Percentiles rank a stretch among this genome's conserved stretches.
These are phyloP conservation scores for Hyphodiscus hymeniophilus DNA, from an alignment of 495 filamentous ascomycete genomes.

Conservation along the genomic window DNA sequence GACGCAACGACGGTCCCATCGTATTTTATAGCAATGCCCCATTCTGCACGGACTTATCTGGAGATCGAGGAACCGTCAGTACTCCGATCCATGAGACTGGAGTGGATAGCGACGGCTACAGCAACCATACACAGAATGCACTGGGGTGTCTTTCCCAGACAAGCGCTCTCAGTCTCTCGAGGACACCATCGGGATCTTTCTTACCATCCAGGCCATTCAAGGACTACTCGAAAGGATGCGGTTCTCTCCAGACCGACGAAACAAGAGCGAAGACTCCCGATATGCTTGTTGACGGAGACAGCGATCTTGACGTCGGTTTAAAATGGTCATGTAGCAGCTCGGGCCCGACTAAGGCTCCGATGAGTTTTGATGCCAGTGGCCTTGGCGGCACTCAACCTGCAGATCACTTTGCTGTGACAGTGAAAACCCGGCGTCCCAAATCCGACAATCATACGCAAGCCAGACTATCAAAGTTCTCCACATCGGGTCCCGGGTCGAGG, in stretches of 20 bases:
- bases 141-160: slow-evolving; percentile 10
- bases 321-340: slow-evolving; percentile 23
- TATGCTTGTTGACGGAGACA: slow-evolving; percentile 22
- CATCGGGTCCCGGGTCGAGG: not conserved
- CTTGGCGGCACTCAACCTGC: slow-evolving; percentile 55
- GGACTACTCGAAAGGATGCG: slow-evolving; percentile 17
- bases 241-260: slow-evolving; percentile 17
- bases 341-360: slow-evolving; percentile 3
- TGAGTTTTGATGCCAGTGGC: slow-evolving; percentile 52
- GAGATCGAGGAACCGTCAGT: slow-evolving; percentile 40
- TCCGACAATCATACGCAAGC: slow-evolving; percentile 8
- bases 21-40: slow-evolving; percentile 69
- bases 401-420: slow-evolving; percentile 57
- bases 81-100: slow-evolving; percentile 32
- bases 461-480: slow-evolving; percentile 10
- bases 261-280: slow-evolving; percentile 7
- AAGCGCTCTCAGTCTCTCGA: slow-evolving; percentile 5
- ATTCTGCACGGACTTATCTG: slow-evolving; percentile 71
- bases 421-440: slow-evolving; percentile 39
- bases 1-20: slow-evolving; percentile 57
- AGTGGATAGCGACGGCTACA: slow-evolving; percentile 21
- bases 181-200: slow-evolving; percentile 35
- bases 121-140: slow-evolving; percentile 18
- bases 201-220: slow-evolving; percentile 35
- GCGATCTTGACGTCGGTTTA: slow-evolving; percentile 21